Evolutionary conservation across 768 basidiomycete species (phyloP).

Genomic region (Leucocoprinus birnbaumii): DNA sequence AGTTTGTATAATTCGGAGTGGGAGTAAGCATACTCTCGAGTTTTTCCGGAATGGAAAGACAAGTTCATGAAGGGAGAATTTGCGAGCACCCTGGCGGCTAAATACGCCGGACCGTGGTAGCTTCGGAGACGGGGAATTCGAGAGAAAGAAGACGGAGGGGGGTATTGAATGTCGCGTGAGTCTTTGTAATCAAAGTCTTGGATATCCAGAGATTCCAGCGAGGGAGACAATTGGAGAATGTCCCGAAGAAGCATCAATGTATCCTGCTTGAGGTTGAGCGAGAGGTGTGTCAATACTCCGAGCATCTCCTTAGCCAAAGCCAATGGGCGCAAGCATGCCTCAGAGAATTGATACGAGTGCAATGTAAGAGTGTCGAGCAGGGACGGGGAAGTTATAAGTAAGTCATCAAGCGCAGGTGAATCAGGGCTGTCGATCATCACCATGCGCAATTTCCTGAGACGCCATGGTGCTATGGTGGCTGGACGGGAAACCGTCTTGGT

Average conservation of each 20-base stretch:
- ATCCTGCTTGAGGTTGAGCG: constrained; percentile 2
- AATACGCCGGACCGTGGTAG: constrained; percentile 6
- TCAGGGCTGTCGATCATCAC: background rate
- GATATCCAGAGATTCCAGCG: background rate
- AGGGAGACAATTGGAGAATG: constrained; percentile 7
- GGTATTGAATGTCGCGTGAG: constrained; percentile 8
- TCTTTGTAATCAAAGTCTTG: constrained; percentile 8
- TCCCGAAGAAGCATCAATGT: constrained; percentile 6
- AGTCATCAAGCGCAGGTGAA: background rate
- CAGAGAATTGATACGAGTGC: constrained; percentile 7
- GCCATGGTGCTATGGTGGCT: background rate
- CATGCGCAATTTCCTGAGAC: constrained; percentile 6
- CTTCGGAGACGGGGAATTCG: background rate
- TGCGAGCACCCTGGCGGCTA: constrained; percentile 2
- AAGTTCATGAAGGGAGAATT: background rate
- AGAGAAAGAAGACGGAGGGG: constrained; percentile 3
- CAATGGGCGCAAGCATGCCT: constrained; percentile 8
- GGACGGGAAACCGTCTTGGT: constrained; percentile 5
- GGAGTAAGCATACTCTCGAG: constrained; percentile 1
- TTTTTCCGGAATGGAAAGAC: constrained; percentile 9
- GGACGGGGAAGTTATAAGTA: constrained; percentile 1
- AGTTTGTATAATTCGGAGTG: constrained; percentile 1
- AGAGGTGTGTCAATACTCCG: constrained; percentile 1
- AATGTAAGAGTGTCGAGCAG: constrained; percentile 4
- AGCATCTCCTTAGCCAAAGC: background rate